Evolutionary conservation across 495 filamentous ascomycete species (phyloP).

Genomic region (Xylaria castorea): DNA sequence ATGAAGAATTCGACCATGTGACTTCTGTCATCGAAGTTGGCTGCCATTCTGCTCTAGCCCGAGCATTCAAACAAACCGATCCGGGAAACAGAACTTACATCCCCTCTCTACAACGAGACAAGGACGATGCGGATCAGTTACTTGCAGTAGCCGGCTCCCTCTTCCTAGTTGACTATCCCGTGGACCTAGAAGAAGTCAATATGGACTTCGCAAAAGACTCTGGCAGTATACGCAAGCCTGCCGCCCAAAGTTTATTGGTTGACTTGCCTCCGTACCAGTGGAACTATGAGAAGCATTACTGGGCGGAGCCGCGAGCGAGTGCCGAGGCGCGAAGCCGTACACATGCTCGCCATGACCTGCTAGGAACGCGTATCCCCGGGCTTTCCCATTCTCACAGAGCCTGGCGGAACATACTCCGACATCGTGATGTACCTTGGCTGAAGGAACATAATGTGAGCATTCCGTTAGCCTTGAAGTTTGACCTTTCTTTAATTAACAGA

Average conservation of each 20-base stretch:
- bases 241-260: conserved; percentile 31
- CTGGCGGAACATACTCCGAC: conserved; percentile 22
- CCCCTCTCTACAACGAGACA: conserved; percentile 43
- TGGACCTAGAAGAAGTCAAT: conserved; percentile 31
- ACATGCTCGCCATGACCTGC: conserved; percentile 49
- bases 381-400: conserved; percentile 36
- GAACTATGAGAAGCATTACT: conserved; percentile 50
- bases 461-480: background rate
- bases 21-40: conserved; percentile 56
- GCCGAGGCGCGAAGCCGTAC: conserved; percentile 24
- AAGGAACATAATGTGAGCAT: conserved; percentile 32
- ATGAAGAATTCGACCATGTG: conserved; percentile 21
- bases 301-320: conserved; percentile 50
- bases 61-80: conserved; percentile 52
- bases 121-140: conserved; percentile 44
- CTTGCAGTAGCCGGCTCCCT: conserved; percentile 48
- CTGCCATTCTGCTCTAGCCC: conserved; percentile 59
- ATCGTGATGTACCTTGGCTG: conserved; percentile 1
- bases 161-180: conserved; percentile 34
- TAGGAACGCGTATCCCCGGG: conserved; percentile 44
- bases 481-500: background rate
- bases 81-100: conserved; percentile 41
- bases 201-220: conserved; percentile 1
- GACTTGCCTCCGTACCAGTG: conserved; percentile 48
- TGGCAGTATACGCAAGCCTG: conserved; percentile 17